Conservation (phyloP, 23 red algal genomes). For the Pyropia yezoensis region DNA sequence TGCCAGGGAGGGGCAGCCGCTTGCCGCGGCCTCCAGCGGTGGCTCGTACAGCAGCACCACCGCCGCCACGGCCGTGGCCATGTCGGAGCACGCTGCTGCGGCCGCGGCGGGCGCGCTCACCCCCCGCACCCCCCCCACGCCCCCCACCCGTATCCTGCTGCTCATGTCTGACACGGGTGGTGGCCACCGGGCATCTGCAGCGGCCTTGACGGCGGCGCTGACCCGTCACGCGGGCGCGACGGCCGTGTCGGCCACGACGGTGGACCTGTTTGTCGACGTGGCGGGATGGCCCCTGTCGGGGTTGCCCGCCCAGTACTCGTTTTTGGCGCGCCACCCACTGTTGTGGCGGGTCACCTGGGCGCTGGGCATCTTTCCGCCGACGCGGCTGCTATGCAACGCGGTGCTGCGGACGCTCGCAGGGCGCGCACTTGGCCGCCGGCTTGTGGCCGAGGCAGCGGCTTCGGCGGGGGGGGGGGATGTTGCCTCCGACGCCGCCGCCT, state of each 20-base stretch:
- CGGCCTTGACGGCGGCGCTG: constrained; percentile 74
- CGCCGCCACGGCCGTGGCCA: too few relatives aligned
- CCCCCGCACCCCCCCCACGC: constrained; percentile 5
- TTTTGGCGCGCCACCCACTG: constrained; percentile 65
- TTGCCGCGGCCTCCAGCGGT: too few relatives aligned
- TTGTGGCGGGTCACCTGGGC: constrained; percentile 71
- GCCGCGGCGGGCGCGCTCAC: constrained; percentile 17
- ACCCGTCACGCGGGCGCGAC: neutral
- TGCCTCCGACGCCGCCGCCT: neutral
- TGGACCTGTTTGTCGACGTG: constrained; percentile 75
- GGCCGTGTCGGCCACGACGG: constrained; percentile 23
- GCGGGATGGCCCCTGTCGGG: constrained; percentile 77
- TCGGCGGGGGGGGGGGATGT: too few relatives aligned
- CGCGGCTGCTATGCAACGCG: constrained; percentile 59
- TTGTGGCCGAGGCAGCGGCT: too few relatives aligned
- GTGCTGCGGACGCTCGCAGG: constrained; percentile 44
- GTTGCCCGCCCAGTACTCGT: constrained; percentile 71
- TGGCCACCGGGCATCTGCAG: constrained; percentile 85
- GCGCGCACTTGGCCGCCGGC: too few relatives aligned
- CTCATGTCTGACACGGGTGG: constrained; percentile 98
- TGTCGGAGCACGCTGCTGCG: constrained; percentile 5
- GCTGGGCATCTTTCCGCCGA: constrained; percentile 58
- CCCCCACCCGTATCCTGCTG: constrained; percentile 52
- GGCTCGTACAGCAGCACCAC: too few relatives aligned
- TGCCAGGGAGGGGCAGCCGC: too few relatives aligned